Conservation (phyloP, 208 protist genomes). For the Wallacemonas sp. region DNA sequence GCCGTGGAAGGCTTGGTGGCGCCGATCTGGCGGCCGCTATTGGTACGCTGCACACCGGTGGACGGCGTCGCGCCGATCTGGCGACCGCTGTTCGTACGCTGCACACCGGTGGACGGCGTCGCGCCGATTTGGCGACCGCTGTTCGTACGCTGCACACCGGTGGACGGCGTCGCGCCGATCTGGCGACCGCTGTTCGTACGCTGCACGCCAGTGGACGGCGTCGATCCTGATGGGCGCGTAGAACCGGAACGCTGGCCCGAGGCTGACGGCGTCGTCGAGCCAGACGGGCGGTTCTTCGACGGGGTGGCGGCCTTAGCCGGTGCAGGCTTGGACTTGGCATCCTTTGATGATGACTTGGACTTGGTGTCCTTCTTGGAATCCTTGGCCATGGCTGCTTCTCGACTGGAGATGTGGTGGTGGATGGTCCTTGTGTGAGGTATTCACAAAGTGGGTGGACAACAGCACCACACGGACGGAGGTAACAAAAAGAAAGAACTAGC, state of each 20-base stretch:
- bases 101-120: background rate
- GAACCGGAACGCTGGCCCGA: background rate
- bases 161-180: background rate
- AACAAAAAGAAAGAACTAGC: constrained; percentile 14
- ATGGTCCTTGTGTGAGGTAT: background rate
- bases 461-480: background rate
- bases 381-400: constrained; percentile 8
- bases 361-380: constrained; percentile 9
- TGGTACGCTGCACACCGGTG: constrained; percentile 10
- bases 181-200: background rate
- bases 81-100: background rate
- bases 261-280: background rate
- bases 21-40: background rate
- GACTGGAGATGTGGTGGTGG: background rate
- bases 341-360: constrained; percentile 2
- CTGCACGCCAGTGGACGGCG: background rate
- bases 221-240: background rate
- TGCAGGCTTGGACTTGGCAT: constrained; percentile 1
- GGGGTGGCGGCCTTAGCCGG: background rate
- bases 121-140: background rate
- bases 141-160: no score
- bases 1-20: background rate
- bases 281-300: constrained; percentile 12
- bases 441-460: background rate
- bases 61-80: background rate